Conservation (phyloP, 805 yeast species). For the Starmerella sp. region DNA sequence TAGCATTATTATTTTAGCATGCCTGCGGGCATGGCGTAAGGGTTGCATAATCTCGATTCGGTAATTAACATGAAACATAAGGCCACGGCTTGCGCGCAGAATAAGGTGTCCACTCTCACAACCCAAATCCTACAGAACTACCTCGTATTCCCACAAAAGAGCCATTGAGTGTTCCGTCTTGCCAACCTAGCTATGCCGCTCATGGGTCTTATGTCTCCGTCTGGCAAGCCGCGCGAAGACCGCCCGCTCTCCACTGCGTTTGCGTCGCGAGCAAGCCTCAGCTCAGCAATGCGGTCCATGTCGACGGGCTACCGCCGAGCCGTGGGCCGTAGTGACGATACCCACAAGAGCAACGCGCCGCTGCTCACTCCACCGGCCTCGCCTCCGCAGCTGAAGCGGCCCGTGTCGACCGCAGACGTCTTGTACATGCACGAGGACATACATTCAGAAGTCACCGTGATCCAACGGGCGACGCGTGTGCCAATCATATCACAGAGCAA, state of each 20-base stretch:
- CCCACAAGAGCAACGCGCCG: neutral
- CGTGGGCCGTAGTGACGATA: neutral
- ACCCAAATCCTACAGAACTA: neutral
- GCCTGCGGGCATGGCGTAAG: neutral
- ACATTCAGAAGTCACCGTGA: neutral
- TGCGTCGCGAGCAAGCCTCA: neutral
- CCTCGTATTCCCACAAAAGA: neutral
- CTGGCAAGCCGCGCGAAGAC: neutral
- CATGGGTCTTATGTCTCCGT: neutral
- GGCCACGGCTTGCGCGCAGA: neutral
- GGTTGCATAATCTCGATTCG: neutral
- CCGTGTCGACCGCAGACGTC: neutral
- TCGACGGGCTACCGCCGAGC: neutral
- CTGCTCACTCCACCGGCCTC: neutral
- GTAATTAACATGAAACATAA: neutral
- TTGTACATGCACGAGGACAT: neutral
- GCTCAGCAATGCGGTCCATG: neutral
- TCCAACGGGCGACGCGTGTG: slow-evolving; percentile 1
- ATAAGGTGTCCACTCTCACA: neutral
- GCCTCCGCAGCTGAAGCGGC: neutral
- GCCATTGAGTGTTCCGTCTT: neutral
- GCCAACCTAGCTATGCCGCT: neutral
- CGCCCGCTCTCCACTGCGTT: neutral
- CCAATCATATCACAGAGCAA: neutral
- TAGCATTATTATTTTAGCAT: neutral